Evolutionary conservation across 805 yeast genomes (phyloP).

Genomic region (Wickerhamomyces chambardii): DNA sequence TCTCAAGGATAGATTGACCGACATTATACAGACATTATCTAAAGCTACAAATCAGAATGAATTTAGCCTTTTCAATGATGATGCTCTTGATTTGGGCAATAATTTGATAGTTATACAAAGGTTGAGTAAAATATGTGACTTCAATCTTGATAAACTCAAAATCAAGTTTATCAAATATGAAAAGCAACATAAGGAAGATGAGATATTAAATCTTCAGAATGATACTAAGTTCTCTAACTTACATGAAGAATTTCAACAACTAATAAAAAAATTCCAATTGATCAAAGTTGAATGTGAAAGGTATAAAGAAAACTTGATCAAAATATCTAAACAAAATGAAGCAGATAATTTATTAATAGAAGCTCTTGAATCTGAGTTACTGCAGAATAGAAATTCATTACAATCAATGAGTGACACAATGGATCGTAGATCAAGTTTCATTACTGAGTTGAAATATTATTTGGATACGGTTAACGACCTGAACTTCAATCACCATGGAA

Average conservation of each 20-base stretch:
- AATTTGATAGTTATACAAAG: not conserved
- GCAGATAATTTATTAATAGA: not conserved
- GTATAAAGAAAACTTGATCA: not conserved
- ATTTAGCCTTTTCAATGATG: not conserved
- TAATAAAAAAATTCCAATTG: too few species aligned
- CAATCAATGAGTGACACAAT: too few species aligned
- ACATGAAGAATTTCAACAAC: not conserved
- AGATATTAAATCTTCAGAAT: too few species aligned
- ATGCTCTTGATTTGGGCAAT: not conserved
- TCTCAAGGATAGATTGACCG: not conserved
- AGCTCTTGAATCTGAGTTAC: not conserved
- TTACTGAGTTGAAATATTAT: not conserved
- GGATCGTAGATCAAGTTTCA: too few species aligned
- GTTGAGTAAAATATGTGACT: not conserved
- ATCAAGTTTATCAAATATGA: not conserved
- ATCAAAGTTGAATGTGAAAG: not conserved
- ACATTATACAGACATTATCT: not conserved
- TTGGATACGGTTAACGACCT: too few species aligned
- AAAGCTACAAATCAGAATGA: not conserved
- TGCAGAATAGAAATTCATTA: too few species aligned
- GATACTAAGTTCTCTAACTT: too few species aligned
- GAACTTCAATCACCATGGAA: too few species aligned
- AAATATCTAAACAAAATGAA: not conserved
- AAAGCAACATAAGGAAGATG: not conserved
- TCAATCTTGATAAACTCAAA: not conserved